phyloP scores from a whole-genome alignment of 23 red algal species.

The Agarophyton chilense region DNA sequence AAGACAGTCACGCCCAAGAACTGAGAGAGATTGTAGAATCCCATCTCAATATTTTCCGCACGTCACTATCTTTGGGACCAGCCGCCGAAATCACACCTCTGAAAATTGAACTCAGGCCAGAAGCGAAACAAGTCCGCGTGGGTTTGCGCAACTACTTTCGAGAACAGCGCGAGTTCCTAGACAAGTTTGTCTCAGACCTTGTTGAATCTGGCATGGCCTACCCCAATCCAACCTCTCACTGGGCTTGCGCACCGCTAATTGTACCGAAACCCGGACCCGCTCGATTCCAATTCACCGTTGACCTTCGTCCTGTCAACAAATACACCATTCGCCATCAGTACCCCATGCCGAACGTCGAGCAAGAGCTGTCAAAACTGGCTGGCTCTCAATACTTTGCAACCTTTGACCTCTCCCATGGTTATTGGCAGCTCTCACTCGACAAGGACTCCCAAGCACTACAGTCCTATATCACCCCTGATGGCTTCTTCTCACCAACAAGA shows the following conservation, averaged over 20 bases:
- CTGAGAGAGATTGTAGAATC: too few species aligned
- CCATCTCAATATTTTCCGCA: background rate
- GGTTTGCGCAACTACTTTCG: background rate
- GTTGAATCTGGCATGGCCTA: background rate
- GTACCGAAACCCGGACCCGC: background rate
- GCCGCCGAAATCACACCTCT: background rate
- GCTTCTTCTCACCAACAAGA: background rate
- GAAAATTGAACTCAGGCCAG: background rate
- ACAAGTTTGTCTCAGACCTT: background rate
- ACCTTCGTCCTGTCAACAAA: background rate
- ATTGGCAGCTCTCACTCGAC: background rate
- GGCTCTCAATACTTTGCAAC: background rate
- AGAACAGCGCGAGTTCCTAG: slow-evolving; percentile 3
- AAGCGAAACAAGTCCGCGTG: background rate
- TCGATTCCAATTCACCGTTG: background rate
- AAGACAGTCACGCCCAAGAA: too few species aligned
- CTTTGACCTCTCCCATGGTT: background rate
- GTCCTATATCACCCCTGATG: background rate
- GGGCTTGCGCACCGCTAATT: background rate
- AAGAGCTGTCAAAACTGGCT: background rate
- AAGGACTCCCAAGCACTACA: background rate
- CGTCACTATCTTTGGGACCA: background rate
- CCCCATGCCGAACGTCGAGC: background rate
- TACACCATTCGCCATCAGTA: background rate
- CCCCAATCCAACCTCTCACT: background rate